Base-by-base conservation (phyloP, 768 basidiomycete species). In the Termitomyces sp. region DNA sequence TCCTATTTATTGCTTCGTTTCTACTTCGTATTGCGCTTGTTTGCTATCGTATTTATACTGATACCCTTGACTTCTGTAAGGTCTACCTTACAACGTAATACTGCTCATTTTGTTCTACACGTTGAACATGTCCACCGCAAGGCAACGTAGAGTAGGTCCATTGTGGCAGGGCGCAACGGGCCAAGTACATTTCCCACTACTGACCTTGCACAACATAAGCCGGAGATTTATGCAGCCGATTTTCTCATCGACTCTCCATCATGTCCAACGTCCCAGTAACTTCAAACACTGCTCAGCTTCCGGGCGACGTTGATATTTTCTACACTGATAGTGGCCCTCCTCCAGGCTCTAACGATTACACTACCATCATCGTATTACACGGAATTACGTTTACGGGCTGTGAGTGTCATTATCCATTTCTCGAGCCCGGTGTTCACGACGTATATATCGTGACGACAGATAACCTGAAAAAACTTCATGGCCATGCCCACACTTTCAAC, bases 271-370 rank as follows among this genome's bases (percentile, higher is more conserved):
- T 32, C 8, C 8, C n/a, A 25, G 10, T 44, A 19, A 37, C 35
- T 32, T 54, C 52, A 2, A 47, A 56, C 21, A 59, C 37, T 32
- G 54, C 51, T 19, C 59, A 59, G 14, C 32, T 59, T 19, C 21
- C 48, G n/a, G 40, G 37, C 14, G 72, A 67, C 5, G 66, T 63
- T 41, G 57, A 69, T 14, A 61, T 74, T 8, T 66, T 53, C 46
- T 75, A 66, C 56, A 67, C 64, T 28, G 75, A 75, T 59, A 72
- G 68, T 47, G 75, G 75, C 4, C 61, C 71, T 16, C 63, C 67
- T 12, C 62, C 64, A 0, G 34, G 54, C 21, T 65, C 68, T 11
- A 30, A 39, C 17, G 64, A 70, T 52, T 76, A 75, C 55, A 73
- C 72, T 1, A 76, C 73, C 2, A 44, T 76, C 11, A 53, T 76